Percentiles rank a stretch among this genome's conserved stretches.
Evolutionary conservation across 2,329 filamentous ascomycete genomes (phyloP).

Genomic region (Ceratocystis papillata): DNA sequence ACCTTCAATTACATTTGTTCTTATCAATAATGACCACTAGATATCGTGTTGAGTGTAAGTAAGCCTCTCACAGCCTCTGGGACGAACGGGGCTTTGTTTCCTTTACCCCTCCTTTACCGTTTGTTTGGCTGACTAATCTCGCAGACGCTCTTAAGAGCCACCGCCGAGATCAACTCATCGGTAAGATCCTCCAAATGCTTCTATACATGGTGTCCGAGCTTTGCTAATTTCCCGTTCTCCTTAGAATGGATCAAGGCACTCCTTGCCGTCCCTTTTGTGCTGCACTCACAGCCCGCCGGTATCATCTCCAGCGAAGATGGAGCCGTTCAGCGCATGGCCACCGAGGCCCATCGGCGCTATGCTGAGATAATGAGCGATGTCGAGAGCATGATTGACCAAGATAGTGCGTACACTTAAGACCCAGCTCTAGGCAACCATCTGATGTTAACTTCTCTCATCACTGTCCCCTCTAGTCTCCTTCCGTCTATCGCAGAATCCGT

Average conservation of each 20-base stretch:
- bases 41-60: constrained; percentile 67
- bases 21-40: constrained; percentile 45
- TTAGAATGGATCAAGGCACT: constrained; percentile 94
- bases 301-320: constrained; percentile 61
- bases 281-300: constrained; percentile 88
- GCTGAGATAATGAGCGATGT: constrained; percentile 93
- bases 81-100: too few species aligned
- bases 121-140: constrained; percentile 10
- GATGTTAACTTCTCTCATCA: constrained; percentile 4
- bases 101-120: background rate
- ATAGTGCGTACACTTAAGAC: constrained; percentile 48
- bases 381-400: constrained; percentile 80
- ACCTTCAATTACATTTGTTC: background rate
- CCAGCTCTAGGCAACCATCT: too few species aligned
- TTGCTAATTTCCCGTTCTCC: constrained; percentile 18
- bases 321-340: constrained; percentile 59
- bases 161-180: constrained; percentile 78
- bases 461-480: constrained; percentile 48
- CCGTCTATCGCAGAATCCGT: constrained; percentile 51
- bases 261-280: constrained; percentile 87
- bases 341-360: constrained; percentile 75
- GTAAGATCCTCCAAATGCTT: constrained; percentile 34
- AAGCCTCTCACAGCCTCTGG: constrained; percentile 31
- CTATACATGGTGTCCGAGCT: background rate
- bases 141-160: constrained; percentile 65